Evolutionary conservation across 345 rosid genomes (phyloP).

Genomic region (Salix dunnii): DNA sequence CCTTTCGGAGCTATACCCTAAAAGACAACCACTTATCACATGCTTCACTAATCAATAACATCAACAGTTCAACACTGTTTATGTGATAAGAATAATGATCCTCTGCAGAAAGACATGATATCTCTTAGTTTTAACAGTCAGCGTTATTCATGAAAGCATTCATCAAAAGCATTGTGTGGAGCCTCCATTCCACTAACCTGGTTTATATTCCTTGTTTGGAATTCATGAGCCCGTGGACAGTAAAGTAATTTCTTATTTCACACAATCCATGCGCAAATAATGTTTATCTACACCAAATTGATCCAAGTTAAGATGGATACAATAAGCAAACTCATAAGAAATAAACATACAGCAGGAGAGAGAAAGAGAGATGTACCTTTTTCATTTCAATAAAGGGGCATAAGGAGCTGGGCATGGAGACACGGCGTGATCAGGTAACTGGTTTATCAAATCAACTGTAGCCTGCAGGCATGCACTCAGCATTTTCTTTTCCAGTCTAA

Average conservation of each 20-base stretch:
- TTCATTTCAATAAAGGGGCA: constrained; percentile 68
- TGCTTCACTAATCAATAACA: no score
- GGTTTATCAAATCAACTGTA: constrained; percentile 51
- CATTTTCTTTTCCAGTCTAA: constrained; percentile 82
- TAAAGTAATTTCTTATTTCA: constrained; percentile 20
- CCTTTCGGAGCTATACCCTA: neutral
- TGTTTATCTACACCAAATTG: constrained; percentile 11
- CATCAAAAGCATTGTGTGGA: neutral
- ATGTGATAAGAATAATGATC: neutral
- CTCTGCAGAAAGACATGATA: neutral
- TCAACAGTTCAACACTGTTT: no score
- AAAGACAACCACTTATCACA: neutral
- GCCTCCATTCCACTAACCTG: constrained; percentile 34
- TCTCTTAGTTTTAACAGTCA: neutral
- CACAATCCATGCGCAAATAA: constrained; percentile 6
- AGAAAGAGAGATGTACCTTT: constrained; percentile 29
- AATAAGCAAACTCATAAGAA: neutral
- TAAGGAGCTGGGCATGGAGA: constrained; percentile 92
- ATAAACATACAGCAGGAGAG: neutral
- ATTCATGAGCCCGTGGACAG: constrained; percentile 5
- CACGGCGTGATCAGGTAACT: constrained; percentile 68
- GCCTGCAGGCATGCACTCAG: constrained; percentile 70
- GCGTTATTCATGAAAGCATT: neutral
- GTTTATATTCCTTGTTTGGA: neutral
- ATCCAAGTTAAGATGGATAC: constrained; percentile 5